phyloP scores from a whole-genome alignment of 2,329 filamentous ascomycete genomes.

The Scedosporium aurantiacum region DNA sequence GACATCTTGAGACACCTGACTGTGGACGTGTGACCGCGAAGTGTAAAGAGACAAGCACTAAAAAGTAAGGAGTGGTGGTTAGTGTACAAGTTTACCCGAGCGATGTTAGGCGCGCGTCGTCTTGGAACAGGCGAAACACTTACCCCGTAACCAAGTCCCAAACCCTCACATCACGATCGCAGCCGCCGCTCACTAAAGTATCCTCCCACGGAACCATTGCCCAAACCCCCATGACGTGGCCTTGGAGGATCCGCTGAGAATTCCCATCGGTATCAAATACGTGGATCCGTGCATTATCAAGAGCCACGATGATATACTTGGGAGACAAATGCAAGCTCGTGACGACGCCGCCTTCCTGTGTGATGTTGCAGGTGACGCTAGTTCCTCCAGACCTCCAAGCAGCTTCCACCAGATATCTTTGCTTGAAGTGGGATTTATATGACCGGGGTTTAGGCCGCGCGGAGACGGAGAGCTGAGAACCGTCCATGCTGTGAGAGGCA shows the following conservation, averaged over 20 bases:
- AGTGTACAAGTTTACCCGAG: conserved; percentile 13
- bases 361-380: conserved; percentile 76
- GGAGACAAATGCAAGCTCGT: conserved; percentile 88
- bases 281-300: conserved; percentile 98
- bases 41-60: conserved; percentile 57
- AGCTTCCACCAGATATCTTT: conserved; percentile 91
- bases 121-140: conserved; percentile 18
- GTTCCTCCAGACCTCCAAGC: conserved; percentile 91
- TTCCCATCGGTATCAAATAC: conserved; percentile 90
- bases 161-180: conserved; percentile 89
- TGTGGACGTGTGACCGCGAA: conserved; percentile 92
- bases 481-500: conserved; percentile 45
- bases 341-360: conserved; percentile 91
- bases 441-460: conserved; percentile 58
- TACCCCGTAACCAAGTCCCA: conserved; percentile 95
- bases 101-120: background rate
- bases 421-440: conserved; percentile 96
- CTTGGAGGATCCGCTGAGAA: conserved; percentile 77
- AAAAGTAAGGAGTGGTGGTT: conserved; percentile 11
- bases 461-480: conserved; percentile 22
- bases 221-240: conserved; percentile 99
- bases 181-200: conserved; percentile 87
- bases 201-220: conserved; percentile 99
- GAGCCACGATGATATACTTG: conserved; percentile 93
- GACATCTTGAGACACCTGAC: conserved; percentile 98